These are phyloP conservation scores for Bauhinia variegata DNA, from an alignment of 306 rosid genomes.

Conservation along the genomic window DNA sequence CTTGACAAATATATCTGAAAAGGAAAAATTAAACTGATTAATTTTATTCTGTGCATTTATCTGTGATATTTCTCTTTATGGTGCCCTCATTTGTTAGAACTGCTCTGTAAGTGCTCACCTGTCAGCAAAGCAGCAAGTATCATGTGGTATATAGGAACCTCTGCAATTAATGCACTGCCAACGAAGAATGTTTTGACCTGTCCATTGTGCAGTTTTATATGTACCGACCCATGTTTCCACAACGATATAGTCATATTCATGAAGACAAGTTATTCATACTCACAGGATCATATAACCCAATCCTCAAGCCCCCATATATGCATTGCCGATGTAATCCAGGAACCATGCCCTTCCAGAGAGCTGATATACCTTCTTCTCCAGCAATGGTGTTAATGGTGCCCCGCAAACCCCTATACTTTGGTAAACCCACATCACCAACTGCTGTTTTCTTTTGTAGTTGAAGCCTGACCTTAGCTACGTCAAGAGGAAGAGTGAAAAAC, in stretches of 20 bases:
- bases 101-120: conserved; percentile 57
- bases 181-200: conserved; percentile 89
- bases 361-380: conserved; percentile 85
- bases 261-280: conserved; percentile 50
- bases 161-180: conserved; percentile 82
- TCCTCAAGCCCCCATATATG: conserved; percentile 93
- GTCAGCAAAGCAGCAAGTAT: conserved; percentile 88
- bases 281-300: conserved; percentile 96
- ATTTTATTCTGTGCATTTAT: background rate
- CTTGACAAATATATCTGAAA: background rate
- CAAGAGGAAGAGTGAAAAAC: conserved; percentile 94
- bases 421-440: conserved; percentile 44
- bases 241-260: conserved; percentile 34
- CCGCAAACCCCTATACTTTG: conserved; percentile 75
- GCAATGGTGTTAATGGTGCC: conserved; percentile 81
- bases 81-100: background rate
- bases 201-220: conserved; percentile 50
- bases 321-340: conserved; percentile 97
- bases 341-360: conserved; percentile 90
- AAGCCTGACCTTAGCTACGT: conserved; percentile 95
- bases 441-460: conserved; percentile 81
- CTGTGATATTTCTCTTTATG: background rate
- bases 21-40: background rate
- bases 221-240: conserved; percentile 42
- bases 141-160: conserved; percentile 77